Evolutionary conservation across 192 early-diverging fungal species (phyloP).

Genomic region (Thoreauomyces humboldtii): DNA sequence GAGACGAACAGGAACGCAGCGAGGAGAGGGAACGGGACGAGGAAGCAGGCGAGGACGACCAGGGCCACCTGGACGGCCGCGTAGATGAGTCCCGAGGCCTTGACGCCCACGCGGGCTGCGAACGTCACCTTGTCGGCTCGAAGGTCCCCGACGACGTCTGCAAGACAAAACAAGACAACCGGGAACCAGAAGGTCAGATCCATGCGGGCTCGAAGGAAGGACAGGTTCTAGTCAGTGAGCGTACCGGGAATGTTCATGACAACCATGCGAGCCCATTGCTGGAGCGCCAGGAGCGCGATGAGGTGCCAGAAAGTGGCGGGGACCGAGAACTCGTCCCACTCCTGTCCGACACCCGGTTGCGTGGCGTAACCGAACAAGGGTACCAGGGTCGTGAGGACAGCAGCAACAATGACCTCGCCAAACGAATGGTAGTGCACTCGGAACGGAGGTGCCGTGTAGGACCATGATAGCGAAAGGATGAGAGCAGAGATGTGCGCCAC

Average conservation of each 20-base stretch:
- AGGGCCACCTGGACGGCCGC: conserved; percentile 6
- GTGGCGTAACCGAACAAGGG: conserved; percentile 10
- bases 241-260: conserved; percentile 11
- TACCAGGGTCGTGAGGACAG: neutral
- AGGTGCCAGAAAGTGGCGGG: conserved; percentile 2
- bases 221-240: too few species aligned
- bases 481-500: neutral
- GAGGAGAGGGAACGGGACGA: neutral
- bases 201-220: too few species aligned
- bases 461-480: neutral
- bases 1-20: neutral
- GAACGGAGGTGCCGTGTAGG: conserved; percentile 9
- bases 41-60: conserved; percentile 3
- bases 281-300: conserved; percentile 8
- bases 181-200: too few species aligned
- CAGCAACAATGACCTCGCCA: conserved; percentile 9
- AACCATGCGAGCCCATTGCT: conserved; percentile 16
- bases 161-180: too few species aligned
- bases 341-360: neutral
- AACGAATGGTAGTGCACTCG: conserved; percentile 15
- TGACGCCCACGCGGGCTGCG: conserved; percentile 7
- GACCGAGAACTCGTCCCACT: conserved; percentile 2
- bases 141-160: conserved; percentile 1
- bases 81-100: neutral
- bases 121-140: conserved; percentile 5